Conservation (phyloP, 192 early-diverging fungal species). For the Coemansia sp. region DNA sequence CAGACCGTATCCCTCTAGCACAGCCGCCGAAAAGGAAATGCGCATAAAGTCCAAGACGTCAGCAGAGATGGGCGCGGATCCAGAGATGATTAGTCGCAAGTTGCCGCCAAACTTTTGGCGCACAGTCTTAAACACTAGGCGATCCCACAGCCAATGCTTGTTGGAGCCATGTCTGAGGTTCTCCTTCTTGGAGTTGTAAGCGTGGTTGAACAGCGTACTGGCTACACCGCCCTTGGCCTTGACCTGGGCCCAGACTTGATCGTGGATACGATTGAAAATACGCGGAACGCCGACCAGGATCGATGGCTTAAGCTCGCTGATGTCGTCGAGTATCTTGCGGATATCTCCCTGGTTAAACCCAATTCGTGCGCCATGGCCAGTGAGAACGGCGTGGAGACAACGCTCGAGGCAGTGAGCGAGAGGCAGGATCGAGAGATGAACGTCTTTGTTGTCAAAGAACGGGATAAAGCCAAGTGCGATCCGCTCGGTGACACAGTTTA, state of each 20-base stretch:
- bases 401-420: conserved; percentile 91
- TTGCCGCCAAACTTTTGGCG: conserved; percentile 86
- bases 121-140: conserved; percentile 84
- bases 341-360: conserved; percentile 63
- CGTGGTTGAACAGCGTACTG: conserved; percentile 75
- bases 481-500: conserved; percentile 13
- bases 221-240: conserved; percentile 78
- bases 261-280: conserved; percentile 88
- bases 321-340: conserved; percentile 74
- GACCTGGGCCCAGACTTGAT: conserved; percentile 85
- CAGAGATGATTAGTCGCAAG: conserved; percentile 77
- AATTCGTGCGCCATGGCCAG: conserved; percentile 66
- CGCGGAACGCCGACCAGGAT: conserved; percentile 84
- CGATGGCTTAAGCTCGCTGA: conserved; percentile 72
- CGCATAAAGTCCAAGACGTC: conserved; percentile 91
- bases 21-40: conserved; percentile 67
- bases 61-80: conserved; percentile 86
- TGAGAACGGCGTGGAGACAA: conserved; percentile 68
- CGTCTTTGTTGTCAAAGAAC: conserved; percentile 59
- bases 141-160: conserved; percentile 68
- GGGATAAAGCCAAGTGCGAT: conserved; percentile 33
- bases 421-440: conserved; percentile 79
- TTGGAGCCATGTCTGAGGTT: conserved; percentile 56
- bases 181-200: conserved; percentile 72
- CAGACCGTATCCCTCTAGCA: conserved; percentile 87